Percentiles rank a stretch among this genome's conserved stretches.
phyloP scores from a whole-genome alignment of 805 yeast species.

The Starmerella khaoyaiensis region DNA sequence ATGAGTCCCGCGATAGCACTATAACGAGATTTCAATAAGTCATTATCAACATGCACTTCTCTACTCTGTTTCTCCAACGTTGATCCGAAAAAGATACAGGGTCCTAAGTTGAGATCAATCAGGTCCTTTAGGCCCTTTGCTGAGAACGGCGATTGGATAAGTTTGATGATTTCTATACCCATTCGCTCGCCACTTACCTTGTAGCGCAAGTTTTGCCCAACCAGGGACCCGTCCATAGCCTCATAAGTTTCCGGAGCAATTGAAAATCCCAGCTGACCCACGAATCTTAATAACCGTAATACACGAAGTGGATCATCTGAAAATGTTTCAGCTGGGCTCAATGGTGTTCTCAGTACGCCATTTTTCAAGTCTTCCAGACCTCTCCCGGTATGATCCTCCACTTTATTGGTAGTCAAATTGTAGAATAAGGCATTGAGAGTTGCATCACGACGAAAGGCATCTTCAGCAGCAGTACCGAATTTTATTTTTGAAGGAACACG shows the following conservation, averaged over 20 bases:
- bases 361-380: constrained; percentile 61
- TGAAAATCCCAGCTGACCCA: constrained; percentile 57
- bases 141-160: constrained; percentile 51
- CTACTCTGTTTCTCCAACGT: background rate
- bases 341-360: constrained; percentile 77
- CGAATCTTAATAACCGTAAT: constrained; percentile 72
- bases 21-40: background rate
- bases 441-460: constrained; percentile 88
- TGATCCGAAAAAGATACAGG: constrained; percentile 38
- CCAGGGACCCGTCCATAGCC: constrained; percentile 51
- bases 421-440: constrained; percentile 86
- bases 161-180: constrained; percentile 73
- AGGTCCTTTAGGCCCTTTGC: constrained; percentile 50
- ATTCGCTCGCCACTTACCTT: constrained; percentile 86
- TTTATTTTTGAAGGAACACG: constrained; percentile 65
- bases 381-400: constrained; percentile 72
- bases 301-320: constrained; percentile 90
- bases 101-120: constrained; percentile 41
- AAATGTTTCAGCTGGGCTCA: constrained; percentile 74
- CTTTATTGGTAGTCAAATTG: constrained; percentile 50
- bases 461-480: constrained; percentile 84
- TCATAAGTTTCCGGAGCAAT: constrained; percentile 43
- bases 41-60: background rate
- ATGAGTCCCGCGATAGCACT: constrained; percentile 4
- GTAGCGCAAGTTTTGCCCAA: constrained; percentile 44